Evolutionary conservation across 371 early-diverging fungal species (phyloP).

Genomic region (Haplosporangium sp.): DNA sequence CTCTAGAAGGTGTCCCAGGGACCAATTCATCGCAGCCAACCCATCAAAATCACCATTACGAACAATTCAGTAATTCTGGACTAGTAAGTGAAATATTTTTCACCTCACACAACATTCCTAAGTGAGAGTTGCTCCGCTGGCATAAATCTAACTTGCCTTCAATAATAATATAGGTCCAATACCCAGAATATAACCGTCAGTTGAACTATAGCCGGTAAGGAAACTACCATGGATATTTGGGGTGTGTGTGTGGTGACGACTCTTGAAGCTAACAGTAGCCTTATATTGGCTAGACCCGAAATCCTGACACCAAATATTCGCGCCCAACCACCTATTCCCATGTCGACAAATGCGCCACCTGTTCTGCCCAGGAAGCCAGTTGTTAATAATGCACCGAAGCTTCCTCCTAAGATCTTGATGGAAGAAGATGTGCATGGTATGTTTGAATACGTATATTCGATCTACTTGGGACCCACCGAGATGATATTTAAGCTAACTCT

Average conservation of each 20-base stretch:
- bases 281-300: conserved; percentile 1
- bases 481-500: background rate
- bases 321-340: conserved; percentile 7
- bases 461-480: background rate
- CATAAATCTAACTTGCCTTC: background rate
- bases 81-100: conserved; percentile 18
- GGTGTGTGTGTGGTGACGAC: background rate
- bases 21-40: conserved; percentile 20
- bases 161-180: conserved; percentile 21
- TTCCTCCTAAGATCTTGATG: conserved; percentile 39
- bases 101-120: background rate
- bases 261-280: background rate
- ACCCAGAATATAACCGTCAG: conserved; percentile 39
- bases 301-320: conserved; percentile 8
- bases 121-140: background rate
- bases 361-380: conserved; percentile 40
- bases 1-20: conserved; percentile 46
- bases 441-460: background rate
- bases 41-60: conserved; percentile 15
- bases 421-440: conserved; percentile 54
- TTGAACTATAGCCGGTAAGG: conserved; percentile 15
- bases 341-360: conserved; percentile 35
- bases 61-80: conserved; percentile 4
- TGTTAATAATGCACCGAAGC: conserved; percentile 25
- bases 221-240: too few species aligned